Conservation (phyloP, 306 rosid species). For the Prunus armeniaca region DNA sequence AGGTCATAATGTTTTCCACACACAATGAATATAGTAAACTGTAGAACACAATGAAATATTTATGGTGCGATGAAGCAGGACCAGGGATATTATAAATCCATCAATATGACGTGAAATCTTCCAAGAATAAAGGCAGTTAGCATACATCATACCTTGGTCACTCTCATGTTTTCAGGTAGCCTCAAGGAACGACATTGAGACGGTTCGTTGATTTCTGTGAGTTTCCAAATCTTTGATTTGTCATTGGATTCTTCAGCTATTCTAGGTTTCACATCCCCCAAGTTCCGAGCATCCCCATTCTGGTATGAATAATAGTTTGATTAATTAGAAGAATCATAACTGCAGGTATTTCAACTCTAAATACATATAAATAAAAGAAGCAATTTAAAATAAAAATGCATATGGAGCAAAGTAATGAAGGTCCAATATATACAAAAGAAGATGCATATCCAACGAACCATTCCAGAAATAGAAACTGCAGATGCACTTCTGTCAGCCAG, state of each 20-base stretch:
- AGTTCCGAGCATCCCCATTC: constrained; percentile 84
- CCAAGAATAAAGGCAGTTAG: constrained; percentile 10
- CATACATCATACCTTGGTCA: constrained; percentile 54
- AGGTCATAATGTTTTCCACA: background rate
- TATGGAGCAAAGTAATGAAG: background rate
- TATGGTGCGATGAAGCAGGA: background rate
- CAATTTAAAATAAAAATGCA: background rate
- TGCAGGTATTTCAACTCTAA: background rate
- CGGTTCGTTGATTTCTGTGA: constrained; percentile 84
- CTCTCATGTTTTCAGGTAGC: constrained; percentile 80
- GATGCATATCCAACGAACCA: constrained; percentile 51
- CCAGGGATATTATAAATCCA: background rate
- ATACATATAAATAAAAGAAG: background rate
- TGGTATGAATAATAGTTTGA: constrained; percentile 32
- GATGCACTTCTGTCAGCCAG: constrained; percentile 73
- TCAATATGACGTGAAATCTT: background rate
- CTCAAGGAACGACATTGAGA: constrained; percentile 89
- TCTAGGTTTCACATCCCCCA: constrained; percentile 95
- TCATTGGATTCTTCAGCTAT: constrained; percentile 90
- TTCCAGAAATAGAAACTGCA: constrained; percentile 64
- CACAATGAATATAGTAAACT: background rate
- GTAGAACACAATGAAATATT: background rate
- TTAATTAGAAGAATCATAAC: background rate
- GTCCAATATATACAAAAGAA: background rate
- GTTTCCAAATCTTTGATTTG: constrained; percentile 97